A percentile compares a stretch with the other conserved stretches of the same genome.
Evolutionary conservation across 2,329 filamentous ascomycete genomes (phyloP).

Genomic region (Pseudopyrenochaeta lycopersici): DNA sequence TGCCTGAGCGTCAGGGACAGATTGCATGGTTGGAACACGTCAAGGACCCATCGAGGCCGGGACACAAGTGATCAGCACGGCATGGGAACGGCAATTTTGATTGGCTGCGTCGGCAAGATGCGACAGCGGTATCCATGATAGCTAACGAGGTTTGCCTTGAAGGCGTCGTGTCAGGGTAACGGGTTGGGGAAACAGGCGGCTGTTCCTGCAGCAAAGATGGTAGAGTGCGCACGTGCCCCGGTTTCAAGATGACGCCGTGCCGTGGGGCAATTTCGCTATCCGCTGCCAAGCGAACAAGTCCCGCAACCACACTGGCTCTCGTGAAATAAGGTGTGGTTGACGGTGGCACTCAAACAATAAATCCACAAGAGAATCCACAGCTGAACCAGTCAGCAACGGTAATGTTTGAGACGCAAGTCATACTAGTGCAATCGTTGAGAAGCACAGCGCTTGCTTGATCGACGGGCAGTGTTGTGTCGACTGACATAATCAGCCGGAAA

Average conservation of each 20-base stretch:
- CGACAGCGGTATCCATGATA: constrained; percentile 36
- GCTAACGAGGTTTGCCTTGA: constrained; percentile 26
- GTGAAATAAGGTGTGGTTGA: constrained; percentile 23
- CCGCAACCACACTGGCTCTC: constrained; percentile 31
- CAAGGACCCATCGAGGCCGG: constrained; percentile 29
- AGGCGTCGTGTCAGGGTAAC: constrained; percentile 23
- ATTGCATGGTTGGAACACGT: constrained; percentile 39
- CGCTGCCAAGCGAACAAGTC: constrained; percentile 29
- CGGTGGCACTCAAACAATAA: constrained; percentile 18
- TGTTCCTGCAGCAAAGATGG: constrained; percentile 34
- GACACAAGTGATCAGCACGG: constrained; percentile 13
- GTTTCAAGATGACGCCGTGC: constrained; percentile 36
- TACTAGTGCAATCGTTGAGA: neutral
- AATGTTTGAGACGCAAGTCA: neutral
- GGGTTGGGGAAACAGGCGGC: constrained; percentile 25
- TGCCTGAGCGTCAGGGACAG: constrained; percentile 44
- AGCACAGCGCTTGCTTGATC: constrained; percentile 8
- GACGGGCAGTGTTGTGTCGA: constrained; percentile 10
- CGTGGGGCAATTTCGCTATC: constrained; percentile 44
- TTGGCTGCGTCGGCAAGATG: constrained; percentile 36
- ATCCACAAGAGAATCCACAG: constrained; percentile 3
- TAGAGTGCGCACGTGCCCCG: constrained; percentile 30
- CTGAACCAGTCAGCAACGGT: constrained; percentile 6
- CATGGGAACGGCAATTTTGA: constrained; percentile 15
- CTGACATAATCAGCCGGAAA: constrained; percentile 28